Percentiles rank a stretch among this genome's conserved stretches.
phyloP scores from a whole-genome alignment of 1,284 basidiomycete genomes.

The Athelia sp. region DNA sequence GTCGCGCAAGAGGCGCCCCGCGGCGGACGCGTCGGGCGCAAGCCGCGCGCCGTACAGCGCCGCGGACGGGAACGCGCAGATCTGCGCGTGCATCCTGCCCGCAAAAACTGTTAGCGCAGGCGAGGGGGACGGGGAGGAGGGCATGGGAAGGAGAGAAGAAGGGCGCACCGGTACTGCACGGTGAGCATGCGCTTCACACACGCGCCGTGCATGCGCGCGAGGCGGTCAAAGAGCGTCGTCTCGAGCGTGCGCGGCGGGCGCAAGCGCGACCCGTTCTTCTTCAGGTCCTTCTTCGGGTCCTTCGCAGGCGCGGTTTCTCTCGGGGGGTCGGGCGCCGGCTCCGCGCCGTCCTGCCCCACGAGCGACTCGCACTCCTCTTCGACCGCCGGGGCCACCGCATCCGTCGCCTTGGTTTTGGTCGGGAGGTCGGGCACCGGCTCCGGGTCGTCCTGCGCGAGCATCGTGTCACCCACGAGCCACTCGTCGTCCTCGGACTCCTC shows the following conservation, averaged over 20 bases:
- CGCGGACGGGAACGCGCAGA: slow-evolving; percentile 84
- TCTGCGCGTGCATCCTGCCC: slow-evolving; percentile 79
- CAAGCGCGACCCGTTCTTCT: no score
- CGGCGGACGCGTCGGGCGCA: slow-evolving; percentile 68
- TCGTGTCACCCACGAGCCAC: background rate
- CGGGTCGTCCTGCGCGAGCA: no score
- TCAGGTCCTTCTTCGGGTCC: slow-evolving; percentile 1
- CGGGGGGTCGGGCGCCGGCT: background rate
- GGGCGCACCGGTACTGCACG: slow-evolving; percentile 75
- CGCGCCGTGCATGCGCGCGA: slow-evolving; percentile 83
- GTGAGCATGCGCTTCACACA: slow-evolving; percentile 84
- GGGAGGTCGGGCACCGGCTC: no score
- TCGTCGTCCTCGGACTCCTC: no score
- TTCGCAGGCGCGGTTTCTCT: slow-evolving; percentile 2
- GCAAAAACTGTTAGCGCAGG: background rate
- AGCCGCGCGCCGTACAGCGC: slow-evolving; percentile 78
- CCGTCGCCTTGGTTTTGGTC: no score
- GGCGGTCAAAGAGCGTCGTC: slow-evolving; percentile 86
- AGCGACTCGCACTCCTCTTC: no score
- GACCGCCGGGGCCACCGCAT: background rate
- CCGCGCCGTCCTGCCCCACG: no score
- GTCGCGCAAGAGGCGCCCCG: slow-evolving; percentile 67
- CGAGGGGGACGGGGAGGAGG: no score
- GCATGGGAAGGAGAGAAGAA: no score
- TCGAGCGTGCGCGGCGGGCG: slow-evolving; percentile 75